phyloP scores from a whole-genome alignment of 345 rosid species.

The Populus euphratica region DNA sequence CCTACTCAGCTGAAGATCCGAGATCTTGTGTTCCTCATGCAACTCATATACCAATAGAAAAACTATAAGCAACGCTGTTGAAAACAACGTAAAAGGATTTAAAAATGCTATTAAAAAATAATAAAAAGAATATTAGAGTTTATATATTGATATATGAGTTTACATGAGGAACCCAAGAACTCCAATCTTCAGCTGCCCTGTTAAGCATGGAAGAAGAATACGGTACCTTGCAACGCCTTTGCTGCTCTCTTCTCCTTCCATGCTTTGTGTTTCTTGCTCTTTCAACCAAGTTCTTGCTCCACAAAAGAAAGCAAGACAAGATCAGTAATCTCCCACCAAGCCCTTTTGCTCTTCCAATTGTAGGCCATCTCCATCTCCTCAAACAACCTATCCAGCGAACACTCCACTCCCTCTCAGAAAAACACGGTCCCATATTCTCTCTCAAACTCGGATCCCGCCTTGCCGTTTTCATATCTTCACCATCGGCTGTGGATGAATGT shows the following conservation, averaged over 20 bases:
- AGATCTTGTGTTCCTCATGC: too few species aligned
- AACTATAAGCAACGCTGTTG: too few species aligned
- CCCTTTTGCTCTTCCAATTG: neutral
- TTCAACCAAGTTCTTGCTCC: neutral
- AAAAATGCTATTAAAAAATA: too few species aligned
- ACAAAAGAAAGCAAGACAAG: neutral
- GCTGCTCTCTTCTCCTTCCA: neutral
- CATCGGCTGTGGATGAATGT: neutral
- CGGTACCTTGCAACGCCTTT: too few species aligned
- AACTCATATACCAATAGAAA: too few species aligned
- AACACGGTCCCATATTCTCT: neutral
- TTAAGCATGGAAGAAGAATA: too few species aligned
- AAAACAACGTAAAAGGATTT: too few species aligned
- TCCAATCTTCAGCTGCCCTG: too few species aligned
- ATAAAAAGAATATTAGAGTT: too few species aligned
- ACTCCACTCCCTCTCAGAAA: neutral
- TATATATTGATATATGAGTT: too few species aligned
- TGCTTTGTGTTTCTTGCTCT: neutral
- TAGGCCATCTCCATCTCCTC: neutral
- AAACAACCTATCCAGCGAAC: neutral
- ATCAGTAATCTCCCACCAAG: neutral
- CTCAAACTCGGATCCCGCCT: neutral
- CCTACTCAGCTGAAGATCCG: too few species aligned
- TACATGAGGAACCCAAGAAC: too few species aligned
- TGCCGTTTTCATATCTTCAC: neutral